Evolutionary conservation across 352 stramenopile species (phyloP), one percentile per base, ranked within the genome.

Genomic region (Globisporangium irregulare): DNA sequence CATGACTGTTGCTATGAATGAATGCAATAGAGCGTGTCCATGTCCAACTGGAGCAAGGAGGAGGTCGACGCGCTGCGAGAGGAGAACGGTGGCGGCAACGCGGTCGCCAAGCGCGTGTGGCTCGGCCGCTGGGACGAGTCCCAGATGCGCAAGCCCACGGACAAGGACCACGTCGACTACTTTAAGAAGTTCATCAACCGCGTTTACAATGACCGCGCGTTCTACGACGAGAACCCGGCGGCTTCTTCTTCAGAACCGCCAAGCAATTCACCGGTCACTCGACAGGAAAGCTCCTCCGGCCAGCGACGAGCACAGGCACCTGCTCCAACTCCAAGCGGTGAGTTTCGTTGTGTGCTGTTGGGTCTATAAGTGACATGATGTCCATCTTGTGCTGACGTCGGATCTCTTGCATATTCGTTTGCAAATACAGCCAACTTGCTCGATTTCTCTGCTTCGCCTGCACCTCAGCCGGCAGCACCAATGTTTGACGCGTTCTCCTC

Each of bases 21-120:
- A 50, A 66, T 54, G n/a, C 20, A 25, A 38, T 24, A 83, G 78
- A 94, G 87, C 58, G 82, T 98, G 22, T 98, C 94, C 62, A 99
- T 99, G 95, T 95, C 79, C 60, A 97, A 91, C 71, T 99, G 95
- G 95, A 95, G 82, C 25, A 83, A 93, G 65, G 82, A 89, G 0
- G 94, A 99, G 66, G 95, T 98, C 18, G 79, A 95, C 22, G 84
- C 90, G 46, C 72, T 99, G 32, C 84, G 89, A 34, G 86, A 96
- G 36, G 75, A 84, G 66, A 93, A 95, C 62, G 82, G 57, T 41
- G 68, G 60, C 34, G 54, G 68, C 22, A 69, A 68, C 57, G 68
- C 72, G 1, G 54, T 66, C 24, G 61, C 60, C 12, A 73, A 77
- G 64, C 59, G 67, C 61, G 36, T 73, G 53, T 69, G 56, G 71